phyloP scores from a whole-genome alignment of 139 green algal species.

The Ulvella scutata region DNA sequence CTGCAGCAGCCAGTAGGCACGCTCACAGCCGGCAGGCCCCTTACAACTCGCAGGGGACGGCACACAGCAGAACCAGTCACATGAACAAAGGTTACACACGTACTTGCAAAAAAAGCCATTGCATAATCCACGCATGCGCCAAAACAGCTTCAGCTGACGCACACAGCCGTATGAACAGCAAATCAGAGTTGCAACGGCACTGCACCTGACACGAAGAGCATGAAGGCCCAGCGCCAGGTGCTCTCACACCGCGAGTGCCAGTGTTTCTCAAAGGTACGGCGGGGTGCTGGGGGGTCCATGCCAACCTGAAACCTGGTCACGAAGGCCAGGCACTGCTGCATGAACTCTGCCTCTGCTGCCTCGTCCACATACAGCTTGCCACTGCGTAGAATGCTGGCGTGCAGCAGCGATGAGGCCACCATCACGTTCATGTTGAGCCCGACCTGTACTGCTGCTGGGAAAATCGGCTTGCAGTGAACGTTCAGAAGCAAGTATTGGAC shows the following conservation, averaged over 20 bases:
- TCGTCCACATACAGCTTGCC: slow-evolving; percentile 22
- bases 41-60: no score
- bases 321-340: neutral
- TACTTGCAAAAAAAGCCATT: no score
- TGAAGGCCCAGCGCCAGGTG: slow-evolving; percentile 41
- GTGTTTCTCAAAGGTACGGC: slow-evolving; percentile 39
- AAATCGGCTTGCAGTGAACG: neutral
- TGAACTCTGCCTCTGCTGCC: slow-evolving; percentile 9
- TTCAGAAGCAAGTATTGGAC: neutral
- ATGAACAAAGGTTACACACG: no score
- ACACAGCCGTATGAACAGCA: no score
- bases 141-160: no score
- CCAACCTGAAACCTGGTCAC: slow-evolving; percentile 4
- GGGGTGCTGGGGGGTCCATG: slow-evolving; percentile 27
- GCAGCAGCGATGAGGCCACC: slow-evolving; percentile 13
- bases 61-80: no score
- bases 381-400: slow-evolving; percentile 17
- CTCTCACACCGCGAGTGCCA: slow-evolving; percentile 43
- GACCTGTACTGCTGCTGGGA: slow-evolving; percentile 5
- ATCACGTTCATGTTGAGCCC: slow-evolving; percentile 14
- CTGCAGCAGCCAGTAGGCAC: no score
- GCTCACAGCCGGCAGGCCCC: no score
- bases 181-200: no score
- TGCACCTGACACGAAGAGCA: slow-evolving; percentile 33
- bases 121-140: no score